Base-by-base conservation (phyloP, 1,284 basidiomycete genomes). In the Moniliophthora roreri region DNA sequence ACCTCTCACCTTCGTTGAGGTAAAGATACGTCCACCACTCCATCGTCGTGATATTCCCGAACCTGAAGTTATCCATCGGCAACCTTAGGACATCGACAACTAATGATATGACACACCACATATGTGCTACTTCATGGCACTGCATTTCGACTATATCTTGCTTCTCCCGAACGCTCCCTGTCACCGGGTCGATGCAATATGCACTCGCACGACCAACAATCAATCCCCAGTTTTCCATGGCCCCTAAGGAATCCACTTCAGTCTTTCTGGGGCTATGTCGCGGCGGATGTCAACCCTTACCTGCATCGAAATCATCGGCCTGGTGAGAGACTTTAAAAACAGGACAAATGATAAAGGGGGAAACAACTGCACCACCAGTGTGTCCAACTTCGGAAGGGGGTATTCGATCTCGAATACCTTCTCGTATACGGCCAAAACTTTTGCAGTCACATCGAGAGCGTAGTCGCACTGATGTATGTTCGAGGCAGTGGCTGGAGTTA, bases 161-260 rank as follows among this genome's bases (percentile, higher is more conserved):
- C 78, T 89, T 92, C 49, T 87, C 89, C 15, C 74, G 71, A 32
- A 95, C 72, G 60, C 93, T 90, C 8, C 82, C 82, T 62, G 84
- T 89, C 60, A 88, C 77, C 9, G 85, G 84, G 67, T 98, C 92
- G 62, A 93, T 80, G 44, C 98, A 75, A 69, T 93, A 91, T 2
- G 87, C 87, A 40, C 78, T 85, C 2, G 93, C 95, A 47, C 95
- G 81, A 23, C 94, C 95, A 7, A 91, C 97, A 65, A 98, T 97
- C 54, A 98, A 75, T 54, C 95, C 93, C 89, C 92, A 95, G 69
- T 97, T 97, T 74, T 98, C 94, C 94, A 95, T 96, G 2, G 93
- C 94, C 49, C 91, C 93, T 32, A 60, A 96, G 82, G 84, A 5
- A 82, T 91, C 80, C 86, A 21, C 0, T 6, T 6, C 28, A 32